These are phyloP conservation scores for Psilocybe azurescens DNA, from an alignment of 768 basidiomycete genomes.

Conservation along the genomic window DNA sequence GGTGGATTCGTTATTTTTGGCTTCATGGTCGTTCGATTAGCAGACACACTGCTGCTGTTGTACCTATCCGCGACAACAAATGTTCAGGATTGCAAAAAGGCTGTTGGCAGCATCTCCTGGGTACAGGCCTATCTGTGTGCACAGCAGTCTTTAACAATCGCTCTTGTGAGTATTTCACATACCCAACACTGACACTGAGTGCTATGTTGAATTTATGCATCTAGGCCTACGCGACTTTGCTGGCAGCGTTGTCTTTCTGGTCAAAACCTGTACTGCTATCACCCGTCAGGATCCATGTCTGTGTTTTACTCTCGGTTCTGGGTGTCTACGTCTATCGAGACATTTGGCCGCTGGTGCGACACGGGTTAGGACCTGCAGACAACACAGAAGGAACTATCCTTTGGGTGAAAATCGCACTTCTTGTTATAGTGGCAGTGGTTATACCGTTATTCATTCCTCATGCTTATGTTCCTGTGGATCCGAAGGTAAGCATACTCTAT, in stretches of 20 bases:
- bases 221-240: not conserved
- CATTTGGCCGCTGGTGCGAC: constrained; percentile 60
- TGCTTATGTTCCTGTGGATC: constrained; percentile 54
- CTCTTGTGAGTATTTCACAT: not conserved
- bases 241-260: not conserved
- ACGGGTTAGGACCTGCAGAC: constrained; percentile 48
- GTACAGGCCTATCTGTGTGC: not conserved
- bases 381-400: constrained; percentile 45
- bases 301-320: constrained; percentile 24
- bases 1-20: not conserved
- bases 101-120: not conserved
- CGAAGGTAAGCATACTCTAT: constrained; percentile 32
- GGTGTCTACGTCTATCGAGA: constrained; percentile 55
- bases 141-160: not conserved
- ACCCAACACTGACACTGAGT: not conserved
- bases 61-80: not conserved
- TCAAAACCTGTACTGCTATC: not conserved
- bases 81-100: not conserved
- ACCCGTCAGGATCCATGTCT: not conserved
- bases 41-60: not conserved
- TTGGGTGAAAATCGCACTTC: constrained; percentile 52
- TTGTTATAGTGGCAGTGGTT: constrained; percentile 45
- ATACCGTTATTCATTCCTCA: constrained; percentile 60
- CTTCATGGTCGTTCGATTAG: not conserved
- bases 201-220: not conserved